Conservation (phyloP, 306 rosid species). For the Geum urbanum region DNA sequence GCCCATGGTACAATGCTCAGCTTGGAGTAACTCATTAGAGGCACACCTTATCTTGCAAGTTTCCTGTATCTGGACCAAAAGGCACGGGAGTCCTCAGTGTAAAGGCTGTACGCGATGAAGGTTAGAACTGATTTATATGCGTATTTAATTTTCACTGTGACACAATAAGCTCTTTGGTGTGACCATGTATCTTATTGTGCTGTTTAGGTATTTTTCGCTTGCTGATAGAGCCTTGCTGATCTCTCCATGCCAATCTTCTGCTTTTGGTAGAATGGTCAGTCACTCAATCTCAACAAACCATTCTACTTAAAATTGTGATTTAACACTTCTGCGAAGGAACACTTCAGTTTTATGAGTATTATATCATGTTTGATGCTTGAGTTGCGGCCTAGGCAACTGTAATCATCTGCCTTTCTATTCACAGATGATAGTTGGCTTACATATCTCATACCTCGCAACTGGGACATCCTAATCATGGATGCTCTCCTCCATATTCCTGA, state of each 20-base stretch:
- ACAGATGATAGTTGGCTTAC: constrained; percentile 78
- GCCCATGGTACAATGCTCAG: constrained; percentile 94
- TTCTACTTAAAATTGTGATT: not conserved
- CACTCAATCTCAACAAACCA: not conserved
- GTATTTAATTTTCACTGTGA: not conserved
- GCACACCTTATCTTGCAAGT: constrained; percentile 82
- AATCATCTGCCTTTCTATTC: constrained; percentile 7
- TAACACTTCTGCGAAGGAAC: not conserved
- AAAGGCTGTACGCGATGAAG: constrained; percentile 89
- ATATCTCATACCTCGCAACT: constrained; percentile 57
- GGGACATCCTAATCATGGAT: constrained; percentile 90
- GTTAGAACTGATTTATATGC: constrained; percentile 33
- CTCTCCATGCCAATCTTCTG: not conserved
- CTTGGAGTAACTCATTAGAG: constrained; percentile 92
- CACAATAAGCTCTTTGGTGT: not conserved
- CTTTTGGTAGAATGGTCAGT: not conserved
- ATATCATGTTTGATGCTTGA: not conserved
- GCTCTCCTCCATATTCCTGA: constrained; percentile 84
- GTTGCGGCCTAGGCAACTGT: not conserved
- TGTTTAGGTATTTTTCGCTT: too few species aligned
- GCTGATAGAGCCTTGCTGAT: too few species aligned
- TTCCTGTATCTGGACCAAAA: constrained; percentile 81
- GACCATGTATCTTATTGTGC: not conserved
- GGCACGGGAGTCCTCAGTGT: constrained; percentile 73
- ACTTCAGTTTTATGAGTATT: not conserved